A percentile compares a stretch with the other conserved stretches of the same genome.
Evolutionary conservation across 768 basidiomycete species (phyloP).

Genomic region (button mushroom (Agaricus bisporus)): DNA sequence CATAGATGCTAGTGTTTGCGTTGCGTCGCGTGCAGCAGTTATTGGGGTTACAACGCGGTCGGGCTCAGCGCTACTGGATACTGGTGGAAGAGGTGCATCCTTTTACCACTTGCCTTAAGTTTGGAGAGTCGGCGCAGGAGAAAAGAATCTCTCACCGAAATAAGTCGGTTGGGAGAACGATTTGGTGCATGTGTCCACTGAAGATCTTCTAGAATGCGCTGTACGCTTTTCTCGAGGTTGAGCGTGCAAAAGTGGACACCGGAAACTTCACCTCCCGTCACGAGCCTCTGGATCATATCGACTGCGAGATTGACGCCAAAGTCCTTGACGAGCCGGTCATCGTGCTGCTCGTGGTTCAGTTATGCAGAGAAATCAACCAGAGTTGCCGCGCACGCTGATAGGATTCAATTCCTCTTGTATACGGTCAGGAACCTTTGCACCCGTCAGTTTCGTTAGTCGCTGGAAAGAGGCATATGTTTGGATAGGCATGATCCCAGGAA

Average conservation of each 20-base stretch:
- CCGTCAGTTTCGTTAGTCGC: constrained; percentile 85
- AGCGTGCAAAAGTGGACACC: constrained; percentile 95
- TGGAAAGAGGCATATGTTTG: constrained; percentile 94
- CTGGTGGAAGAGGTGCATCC: constrained; percentile 32
- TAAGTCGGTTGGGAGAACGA: constrained; percentile 55
- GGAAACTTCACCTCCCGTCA: constrained; percentile 45
- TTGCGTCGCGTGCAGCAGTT: constrained; percentile 58
- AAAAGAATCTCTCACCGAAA: constrained; percentile 38
- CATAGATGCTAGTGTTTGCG: constrained; percentile 43
- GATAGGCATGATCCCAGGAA: constrained; percentile 97
- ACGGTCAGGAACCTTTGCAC: constrained; percentile 52
- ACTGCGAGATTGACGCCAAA: constrained; percentile 88
- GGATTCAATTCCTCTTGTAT: constrained; percentile 9
- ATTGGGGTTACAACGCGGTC: constrained; percentile 56
- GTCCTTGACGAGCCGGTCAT: constrained; percentile 91
- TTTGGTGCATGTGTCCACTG: constrained; percentile 55
- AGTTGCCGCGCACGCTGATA: constrained; percentile 57
- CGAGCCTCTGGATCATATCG: constrained; percentile 64
- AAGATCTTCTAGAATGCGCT: constrained; percentile 74
- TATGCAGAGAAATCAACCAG: neutral
- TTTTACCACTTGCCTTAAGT: constrained; percentile 16
- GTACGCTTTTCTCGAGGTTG: constrained; percentile 94
- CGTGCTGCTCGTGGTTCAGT: constrained; percentile 47
- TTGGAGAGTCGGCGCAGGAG: neutral
- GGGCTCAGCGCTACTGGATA: constrained; percentile 18